Conservation (phyloP, 306 rosid genomes). For the Cicer arietinum region DNA sequence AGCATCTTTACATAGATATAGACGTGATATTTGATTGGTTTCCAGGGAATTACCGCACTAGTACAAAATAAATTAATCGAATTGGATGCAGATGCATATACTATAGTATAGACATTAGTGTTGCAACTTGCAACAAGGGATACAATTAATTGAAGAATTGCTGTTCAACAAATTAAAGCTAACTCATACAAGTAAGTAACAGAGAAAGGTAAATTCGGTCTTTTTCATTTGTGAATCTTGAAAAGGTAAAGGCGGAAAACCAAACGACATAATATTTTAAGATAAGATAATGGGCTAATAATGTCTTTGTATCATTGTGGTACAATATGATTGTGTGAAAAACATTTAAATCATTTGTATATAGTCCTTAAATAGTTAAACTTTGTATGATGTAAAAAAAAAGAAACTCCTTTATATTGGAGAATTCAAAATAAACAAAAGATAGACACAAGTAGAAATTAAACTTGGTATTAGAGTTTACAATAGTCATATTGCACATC, state of each 20-base stretch:
- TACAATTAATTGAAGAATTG: background rate
- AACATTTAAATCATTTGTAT: too few species aligned
- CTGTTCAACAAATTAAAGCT: conserved; percentile 24
- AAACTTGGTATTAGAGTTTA: too few species aligned
- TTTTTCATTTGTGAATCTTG: background rate
- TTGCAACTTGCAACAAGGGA: conserved; percentile 35
- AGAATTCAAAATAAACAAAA: too few species aligned
- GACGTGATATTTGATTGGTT: conserved; percentile 14
- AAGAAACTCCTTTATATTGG: too few species aligned
- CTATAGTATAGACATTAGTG: background rate
- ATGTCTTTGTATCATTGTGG: too few species aligned
- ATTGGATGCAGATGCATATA: background rate
- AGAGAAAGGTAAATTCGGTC: background rate
- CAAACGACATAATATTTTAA: too few species aligned
- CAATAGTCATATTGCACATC: too few species aligned
- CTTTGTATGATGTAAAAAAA: too few species aligned
- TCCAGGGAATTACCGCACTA: background rate
- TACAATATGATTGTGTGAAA: too few species aligned
- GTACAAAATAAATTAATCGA: background rate
- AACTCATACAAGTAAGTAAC: background rate
- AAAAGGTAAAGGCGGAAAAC: background rate
- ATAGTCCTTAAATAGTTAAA: too few species aligned
- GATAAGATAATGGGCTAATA: too few species aligned
- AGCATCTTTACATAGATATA: background rate
- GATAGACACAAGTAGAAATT: too few species aligned